Base-by-base conservation (phyloP, 805 yeast genomes). In the Wickerhamiella brachini region DNA sequence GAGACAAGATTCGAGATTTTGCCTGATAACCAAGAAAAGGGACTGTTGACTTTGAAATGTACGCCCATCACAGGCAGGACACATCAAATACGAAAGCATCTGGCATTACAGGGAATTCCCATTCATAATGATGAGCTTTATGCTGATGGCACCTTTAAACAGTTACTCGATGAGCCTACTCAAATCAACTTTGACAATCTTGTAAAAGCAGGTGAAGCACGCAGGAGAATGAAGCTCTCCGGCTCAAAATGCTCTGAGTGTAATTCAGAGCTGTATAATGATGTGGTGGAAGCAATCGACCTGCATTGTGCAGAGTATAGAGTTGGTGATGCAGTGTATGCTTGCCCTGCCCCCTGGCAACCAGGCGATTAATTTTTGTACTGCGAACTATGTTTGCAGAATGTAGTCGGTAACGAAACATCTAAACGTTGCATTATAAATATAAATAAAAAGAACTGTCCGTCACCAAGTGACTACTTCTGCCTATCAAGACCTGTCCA, bases 11-110 rank as follows among this genome's bases (percentile, higher is more conserved):
- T 57, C 9, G 22, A 26, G 18, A 20, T 22, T 3, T 9, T 37
- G 15, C 3, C 34, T 3, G 15, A 29, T 6, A 5, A 15, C 4
- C 17, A 7, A 7, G 6, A 3, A 7, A 3, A 20, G 13, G 48
- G 37, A 20, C 43, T 45, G 50, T 48, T 69, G 47, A 72, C 88
- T 20, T 94, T 93, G 3, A 71, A 77, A 52, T 87, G 97, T 65
- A 74, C 70, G 56, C 97, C 97, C 1, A 64, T 75, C 15, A 89
- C 97, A 0, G 98, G 98, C 0, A 74, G 97, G 59, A 86, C 96
- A 0, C 98, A 90, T 65, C 98, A 90, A 62, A 88, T 90, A 48
- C 70, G 98, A 55, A 94, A 90, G 5, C 98, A 93, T 68, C 68
- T 93, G 52, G 94, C 88, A 62, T 79, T 74, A 54, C 58, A 88